Evolutionary conservation across 2,329 filamentous ascomycete species (phyloP), one percentile per base, ranked within the genome.

Genomic region (Claviceps monticola): DNA sequence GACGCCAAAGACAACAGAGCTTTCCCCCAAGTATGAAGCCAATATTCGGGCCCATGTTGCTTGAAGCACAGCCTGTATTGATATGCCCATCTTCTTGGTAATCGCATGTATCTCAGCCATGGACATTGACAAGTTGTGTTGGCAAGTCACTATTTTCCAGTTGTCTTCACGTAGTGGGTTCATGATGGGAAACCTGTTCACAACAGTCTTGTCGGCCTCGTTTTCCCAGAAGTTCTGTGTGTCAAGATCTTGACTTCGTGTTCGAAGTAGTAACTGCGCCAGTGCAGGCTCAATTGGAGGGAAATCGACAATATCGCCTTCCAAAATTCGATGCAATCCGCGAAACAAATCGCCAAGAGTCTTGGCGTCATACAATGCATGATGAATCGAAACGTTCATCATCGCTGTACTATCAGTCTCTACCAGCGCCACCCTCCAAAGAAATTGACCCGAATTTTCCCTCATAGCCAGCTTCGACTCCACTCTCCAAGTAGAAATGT

Each of bases 321-420:
- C 50, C 5, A 74, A 41, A 6, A 63, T 37, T 1, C 46, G 48
- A 0, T 59, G 56, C 13, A 95, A 70, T 57, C 84, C 78, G 0
- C 70, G 61, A 2, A 95, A 66, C 1, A 96, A 74, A 0, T 72
- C 61, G 3, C 78, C 71, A 11, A 96, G 68, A 8, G 88, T 89
- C 42, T 80, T 74, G 0, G 88, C 90, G 68, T 96, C 90, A 57
- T 94, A 96, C 0, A 96, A 70, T 0, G 86, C 86, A 67, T 96
- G 90, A 56, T 94, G 84, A 2, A 88, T 73, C 1, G 71, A 62
- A 4, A 81, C 56, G 46, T 75, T 68, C 65, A 76, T 72, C 2
- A 48, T 58, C 4, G 55, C 38, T 1, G 50, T 45, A 0, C 55
- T 48, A 0, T 60, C 51, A 0, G 55, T 45, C 2, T 70, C 57